Conservation (phyloP, 805 yeast genomes). For the Pichia californica region DNA sequence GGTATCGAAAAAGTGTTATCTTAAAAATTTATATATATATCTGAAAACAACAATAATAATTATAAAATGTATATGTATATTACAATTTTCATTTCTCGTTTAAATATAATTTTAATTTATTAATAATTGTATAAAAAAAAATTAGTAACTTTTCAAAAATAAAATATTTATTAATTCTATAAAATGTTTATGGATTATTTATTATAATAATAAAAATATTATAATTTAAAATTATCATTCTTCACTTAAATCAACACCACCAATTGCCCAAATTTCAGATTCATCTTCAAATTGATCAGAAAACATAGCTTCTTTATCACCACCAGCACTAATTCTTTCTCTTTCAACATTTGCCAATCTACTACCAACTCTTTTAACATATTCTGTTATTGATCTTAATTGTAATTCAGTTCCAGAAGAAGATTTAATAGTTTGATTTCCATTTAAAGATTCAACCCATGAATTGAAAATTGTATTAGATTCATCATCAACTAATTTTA, state of each 20-base stretch:
- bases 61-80: too few species aligned
- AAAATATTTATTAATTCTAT: too few species aligned
- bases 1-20: slow-evolving; percentile 49
- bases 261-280: slow-evolving; percentile 82
- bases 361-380: slow-evolving; percentile 82
- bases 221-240: slow-evolving; percentile 13
- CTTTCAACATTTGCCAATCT: slow-evolving; percentile 83
- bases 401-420: slow-evolving; percentile 44
- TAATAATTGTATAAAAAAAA: not conserved
- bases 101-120: too few species aligned
- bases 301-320: slow-evolving; percentile 78
- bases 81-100: too few species aligned
- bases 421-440: slow-evolving; percentile 32
- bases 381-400: slow-evolving; percentile 77
- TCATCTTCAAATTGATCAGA: slow-evolving; percentile 86
- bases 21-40: slow-evolving; percentile 1
- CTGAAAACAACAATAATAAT: too few species aligned
- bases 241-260: slow-evolving; percentile 48
- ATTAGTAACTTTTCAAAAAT: not conserved
- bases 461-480: slow-evolving; percentile 42
- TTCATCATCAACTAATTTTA: slow-evolving; percentile 65
- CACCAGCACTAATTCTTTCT: slow-evolving; percentile 84
- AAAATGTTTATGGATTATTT: not conserved
- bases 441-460: slow-evolving; percentile 52
- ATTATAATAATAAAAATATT: not conserved